Evolutionary conservation across 148 eudicot genomes (phyloP).

Genomic region (Nepenthes gracilis): DNA sequence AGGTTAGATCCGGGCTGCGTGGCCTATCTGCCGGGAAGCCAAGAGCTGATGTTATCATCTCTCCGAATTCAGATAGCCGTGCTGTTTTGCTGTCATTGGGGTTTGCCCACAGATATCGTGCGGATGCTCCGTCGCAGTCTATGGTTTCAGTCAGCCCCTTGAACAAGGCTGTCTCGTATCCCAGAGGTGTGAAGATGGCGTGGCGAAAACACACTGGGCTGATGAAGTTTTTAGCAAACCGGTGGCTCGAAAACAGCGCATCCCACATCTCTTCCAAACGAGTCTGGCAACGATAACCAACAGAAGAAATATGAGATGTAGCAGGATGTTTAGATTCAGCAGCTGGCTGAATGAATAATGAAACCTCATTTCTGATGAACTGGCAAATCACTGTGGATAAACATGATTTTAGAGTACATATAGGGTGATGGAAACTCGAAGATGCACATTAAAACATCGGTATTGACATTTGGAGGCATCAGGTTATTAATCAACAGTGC

Average conservation of each 20-base stretch:
- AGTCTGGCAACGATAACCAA: conserved; percentile 38
- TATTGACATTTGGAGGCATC: too few species aligned
- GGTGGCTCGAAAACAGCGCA: conserved; percentile 66
- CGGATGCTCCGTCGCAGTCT: conserved; percentile 69
- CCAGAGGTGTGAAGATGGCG: conserved; percentile 70
- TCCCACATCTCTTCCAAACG: conserved; percentile 91
- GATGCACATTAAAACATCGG: too few species aligned
- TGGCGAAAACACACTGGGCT: conserved; percentile 87
- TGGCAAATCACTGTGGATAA: too few species aligned
- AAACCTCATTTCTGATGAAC: too few species aligned
- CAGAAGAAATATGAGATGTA: neutral
- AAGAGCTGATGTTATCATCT: conserved; percentile 85
- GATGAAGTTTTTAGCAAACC: conserved; percentile 75
- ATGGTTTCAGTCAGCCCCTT: conserved; percentile 58
- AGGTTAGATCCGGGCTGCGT: conserved; percentile 25
- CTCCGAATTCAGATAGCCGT: conserved; percentile 82
- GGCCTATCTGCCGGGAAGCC: conserved; percentile 56
- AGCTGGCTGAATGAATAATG: neutral
- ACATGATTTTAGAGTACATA: too few species aligned
- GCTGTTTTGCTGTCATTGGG: conserved; percentile 73
- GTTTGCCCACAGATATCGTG: conserved; percentile 58
- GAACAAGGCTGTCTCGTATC: conserved; percentile 87
- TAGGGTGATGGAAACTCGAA: too few species aligned
- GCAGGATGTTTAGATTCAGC: neutral
- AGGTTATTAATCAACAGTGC: too few species aligned